Percentiles rank a stretch among this genome's conserved stretches.
Conservation (phyloP, 1,284 basidiomycete species). For the Sanghuangporus baumii region DNA sequence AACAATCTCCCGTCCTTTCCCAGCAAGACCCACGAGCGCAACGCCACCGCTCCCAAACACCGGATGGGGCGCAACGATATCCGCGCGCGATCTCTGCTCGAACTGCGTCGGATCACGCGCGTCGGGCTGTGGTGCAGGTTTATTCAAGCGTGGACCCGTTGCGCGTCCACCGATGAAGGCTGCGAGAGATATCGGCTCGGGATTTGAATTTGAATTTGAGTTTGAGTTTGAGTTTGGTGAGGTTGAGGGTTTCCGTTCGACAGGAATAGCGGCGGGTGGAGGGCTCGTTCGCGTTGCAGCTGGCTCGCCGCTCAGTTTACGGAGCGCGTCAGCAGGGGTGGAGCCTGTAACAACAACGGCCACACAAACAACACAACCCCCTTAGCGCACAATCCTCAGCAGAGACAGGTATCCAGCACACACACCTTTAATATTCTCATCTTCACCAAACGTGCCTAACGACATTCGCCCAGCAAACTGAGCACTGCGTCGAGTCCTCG, state of each 20-base stretch:
- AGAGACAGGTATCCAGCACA: slow-evolving; percentile 19
- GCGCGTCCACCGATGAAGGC: slow-evolving; percentile 73
- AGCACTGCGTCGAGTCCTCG: slow-evolving; percentile 55
- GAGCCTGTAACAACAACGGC: too few relatives aligned
- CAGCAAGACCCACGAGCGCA: slow-evolving; percentile 64
- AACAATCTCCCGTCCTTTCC: slow-evolving; percentile 25
- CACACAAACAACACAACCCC: slow-evolving; percentile 29
- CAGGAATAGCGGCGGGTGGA: slow-evolving; percentile 1
- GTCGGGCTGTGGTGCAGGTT: slow-evolving; percentile 65
- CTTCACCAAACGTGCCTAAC: not conserved
- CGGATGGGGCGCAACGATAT: slow-evolving; percentile 53
- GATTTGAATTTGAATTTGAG: slow-evolving; percentile 21
- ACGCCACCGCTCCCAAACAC: slow-evolving; percentile 67
- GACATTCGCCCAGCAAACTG: slow-evolving; percentile 30
- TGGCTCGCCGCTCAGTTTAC: slow-evolving; percentile 31
- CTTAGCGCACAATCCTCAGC: slow-evolving; percentile 34
- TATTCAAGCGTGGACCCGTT: slow-evolving; percentile 63
- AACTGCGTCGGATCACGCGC: slow-evolving; percentile 59
- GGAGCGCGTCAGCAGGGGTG: slow-evolving; percentile 42
- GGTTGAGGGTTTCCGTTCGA: slow-evolving; percentile 14
- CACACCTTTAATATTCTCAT: not conserved
- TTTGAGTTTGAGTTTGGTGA: slow-evolving; percentile 12
- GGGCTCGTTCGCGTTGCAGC: slow-evolving; percentile 1
- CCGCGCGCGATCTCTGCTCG: slow-evolving; percentile 44
- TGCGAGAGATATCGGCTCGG: slow-evolving; percentile 60